Percentiles rank a stretch among this genome's conserved stretches.
These are phyloP conservation scores for Trichomonascaceae sp. DNA, from an alignment of 1,139 yeast species.

Conservation along the genomic window DNA sequence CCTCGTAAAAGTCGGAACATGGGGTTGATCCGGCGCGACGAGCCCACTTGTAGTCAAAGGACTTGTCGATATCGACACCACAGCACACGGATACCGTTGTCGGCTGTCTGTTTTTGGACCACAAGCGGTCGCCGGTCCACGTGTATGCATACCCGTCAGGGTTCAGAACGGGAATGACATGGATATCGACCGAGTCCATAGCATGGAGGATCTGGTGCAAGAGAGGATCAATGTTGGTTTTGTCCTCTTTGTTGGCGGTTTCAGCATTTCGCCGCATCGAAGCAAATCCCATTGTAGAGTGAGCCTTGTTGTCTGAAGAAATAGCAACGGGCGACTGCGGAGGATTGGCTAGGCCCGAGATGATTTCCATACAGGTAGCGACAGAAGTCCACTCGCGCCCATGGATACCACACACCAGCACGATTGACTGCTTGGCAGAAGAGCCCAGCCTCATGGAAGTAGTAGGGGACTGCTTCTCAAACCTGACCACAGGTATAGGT, in stretches of 20 bases:
- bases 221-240: neutral
- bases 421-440: neutral
- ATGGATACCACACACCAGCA: too few relatives aligned
- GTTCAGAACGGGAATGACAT: conserved; percentile 70
- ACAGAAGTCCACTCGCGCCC: neutral
- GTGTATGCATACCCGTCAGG: conserved; percentile 86
- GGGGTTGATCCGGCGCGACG: conserved; percentile 41
- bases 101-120: conserved; percentile 82
- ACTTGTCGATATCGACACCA: conserved; percentile 81
- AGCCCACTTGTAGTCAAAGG: conserved; percentile 37
- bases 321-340: neutral
- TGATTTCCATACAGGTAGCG: neutral
- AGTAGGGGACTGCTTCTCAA: conserved; percentile 37
- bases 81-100: conserved; percentile 54
- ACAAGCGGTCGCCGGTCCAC: conserved; percentile 67
- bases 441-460: conserved; percentile 52
- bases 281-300: too few relatives aligned
- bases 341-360: neutral
- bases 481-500: conserved; percentile 51
- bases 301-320: too few relatives aligned
- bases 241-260: conserved; percentile 17
- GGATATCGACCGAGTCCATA: conserved; percentile 46
- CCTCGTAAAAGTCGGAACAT: conserved; percentile 52
- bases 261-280: too few relatives aligned
- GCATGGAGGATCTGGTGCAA: conserved; percentile 5